Conservation (phyloP, 2,329 filamentous ascomycete genomes). For the Didymella pomorum region DNA sequence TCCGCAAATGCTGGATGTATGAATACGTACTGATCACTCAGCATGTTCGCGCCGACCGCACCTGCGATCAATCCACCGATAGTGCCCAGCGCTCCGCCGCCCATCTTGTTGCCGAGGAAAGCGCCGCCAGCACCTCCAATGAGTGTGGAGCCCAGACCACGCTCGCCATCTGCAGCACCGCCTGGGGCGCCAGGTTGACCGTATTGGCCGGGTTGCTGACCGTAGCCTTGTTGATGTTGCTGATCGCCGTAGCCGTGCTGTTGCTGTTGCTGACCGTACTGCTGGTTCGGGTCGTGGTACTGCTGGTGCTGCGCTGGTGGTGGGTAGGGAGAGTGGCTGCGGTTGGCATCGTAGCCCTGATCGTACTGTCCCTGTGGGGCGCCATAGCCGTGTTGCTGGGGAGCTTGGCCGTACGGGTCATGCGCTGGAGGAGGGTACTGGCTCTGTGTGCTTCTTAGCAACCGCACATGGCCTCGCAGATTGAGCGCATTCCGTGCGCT, state of each 20-base stretch:
- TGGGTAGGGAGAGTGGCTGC: constrained; percentile 48
- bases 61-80: constrained; percentile 62
- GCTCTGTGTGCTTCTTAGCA: constrained; percentile 33
- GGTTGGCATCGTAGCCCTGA: constrained; percentile 47
- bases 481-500: constrained; percentile 24
- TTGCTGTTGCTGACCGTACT: constrained; percentile 31
- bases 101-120: constrained; percentile 63
- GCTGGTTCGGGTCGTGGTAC: constrained; percentile 33
- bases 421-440: constrained; percentile 42
- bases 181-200: constrained; percentile 51
- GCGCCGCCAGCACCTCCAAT: constrained; percentile 64
- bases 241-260: constrained; percentile 37
- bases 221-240: constrained; percentile 47
- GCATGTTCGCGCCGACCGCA: constrained; percentile 63
- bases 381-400: constrained; percentile 41
- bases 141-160: constrained; percentile 64
- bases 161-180: constrained; percentile 57
- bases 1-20: accelerated
- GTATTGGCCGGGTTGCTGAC: constrained; percentile 40
- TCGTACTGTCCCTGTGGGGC: constrained; percentile 43
- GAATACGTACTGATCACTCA: constrained; percentile 54
- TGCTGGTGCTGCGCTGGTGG: constrained; percentile 39
- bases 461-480: background rate
- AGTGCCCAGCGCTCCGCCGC: constrained; percentile 61
- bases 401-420: constrained; percentile 35